phyloP scores from a whole-genome alignment of 2,329 filamentous ascomycete genomes.

The Coniosporium tulheliwenetii region DNA sequence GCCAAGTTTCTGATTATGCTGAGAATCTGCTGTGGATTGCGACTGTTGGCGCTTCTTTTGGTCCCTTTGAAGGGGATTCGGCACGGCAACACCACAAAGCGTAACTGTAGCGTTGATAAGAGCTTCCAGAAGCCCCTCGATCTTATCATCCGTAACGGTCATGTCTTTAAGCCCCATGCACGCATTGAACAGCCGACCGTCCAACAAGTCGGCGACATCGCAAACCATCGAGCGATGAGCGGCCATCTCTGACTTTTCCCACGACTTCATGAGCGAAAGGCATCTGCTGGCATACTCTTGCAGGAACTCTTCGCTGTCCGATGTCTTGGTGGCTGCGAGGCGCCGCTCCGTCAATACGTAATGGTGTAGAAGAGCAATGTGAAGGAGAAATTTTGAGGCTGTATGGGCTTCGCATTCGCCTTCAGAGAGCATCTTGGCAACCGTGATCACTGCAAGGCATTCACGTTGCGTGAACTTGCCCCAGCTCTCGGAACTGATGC shows the following conservation, averaged over 20 bases:
- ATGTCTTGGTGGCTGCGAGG: conserved; percentile 5
- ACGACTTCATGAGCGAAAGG: neutral
- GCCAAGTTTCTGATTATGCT: too few relatives aligned
- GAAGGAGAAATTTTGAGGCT: conserved; percentile 9
- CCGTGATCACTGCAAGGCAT: conserved; percentile 1
- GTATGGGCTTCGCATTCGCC: conserved; percentile 3
- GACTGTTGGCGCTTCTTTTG: too few relatives aligned
- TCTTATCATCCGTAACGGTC: too few relatives aligned
- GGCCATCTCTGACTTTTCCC: too few relatives aligned
- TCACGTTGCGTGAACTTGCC: conserved; percentile 1
- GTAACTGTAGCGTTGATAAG: too few relatives aligned
- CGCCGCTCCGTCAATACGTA: conserved; percentile 14
- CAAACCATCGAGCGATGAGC: conserved; percentile 11
- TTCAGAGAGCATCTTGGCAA: neutral
- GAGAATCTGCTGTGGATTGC: too few relatives aligned
- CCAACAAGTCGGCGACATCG: conserved; percentile 39
- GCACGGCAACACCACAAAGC: too few relatives aligned
- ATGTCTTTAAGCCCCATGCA: neutral
- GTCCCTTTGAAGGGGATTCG: too few relatives aligned
- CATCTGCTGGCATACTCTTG: conserved; percentile 16
- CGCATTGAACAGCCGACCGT: conserved; percentile 32
- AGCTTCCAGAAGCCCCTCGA: too few relatives aligned
- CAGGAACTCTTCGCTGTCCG: conserved; percentile 7
- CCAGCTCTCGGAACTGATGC: too few relatives aligned
- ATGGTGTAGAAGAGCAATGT: conserved; percentile 13